Evolutionary conservation across 768 basidiomycete genomes (phyloP).

Genomic region (Serendipita vermifera): DNA sequence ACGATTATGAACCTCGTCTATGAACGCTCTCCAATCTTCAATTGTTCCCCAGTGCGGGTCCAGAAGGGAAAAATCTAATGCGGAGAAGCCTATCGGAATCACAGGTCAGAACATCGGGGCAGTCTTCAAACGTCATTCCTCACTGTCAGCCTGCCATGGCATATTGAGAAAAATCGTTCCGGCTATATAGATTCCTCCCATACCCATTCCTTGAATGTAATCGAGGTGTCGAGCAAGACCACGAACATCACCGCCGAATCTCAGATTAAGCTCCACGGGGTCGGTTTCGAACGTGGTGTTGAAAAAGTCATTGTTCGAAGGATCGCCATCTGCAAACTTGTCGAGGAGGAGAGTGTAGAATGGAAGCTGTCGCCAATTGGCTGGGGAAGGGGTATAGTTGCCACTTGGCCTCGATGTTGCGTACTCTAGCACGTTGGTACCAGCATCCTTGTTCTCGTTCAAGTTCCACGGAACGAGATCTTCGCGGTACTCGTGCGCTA

Average conservation of each 20-base stretch:
- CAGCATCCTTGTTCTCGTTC: slow-evolving; percentile 62
- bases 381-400: slow-evolving; percentile 65
- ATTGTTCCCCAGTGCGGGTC: slow-evolving; percentile 90
- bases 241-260: slow-evolving; percentile 78
- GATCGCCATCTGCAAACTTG: slow-evolving; percentile 91
- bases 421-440: slow-evolving; percentile 50
- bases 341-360: slow-evolving; percentile 75
- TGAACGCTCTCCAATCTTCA: slow-evolving; percentile 59
- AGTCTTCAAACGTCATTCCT: slow-evolving; percentile 24
- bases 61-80: slow-evolving; percentile 76
- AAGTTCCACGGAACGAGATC: slow-evolving; percentile 63
- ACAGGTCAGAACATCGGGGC: slow-evolving; percentile 8
- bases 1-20: slow-evolving; percentile 63
- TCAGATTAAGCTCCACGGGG: slow-evolving; percentile 76
- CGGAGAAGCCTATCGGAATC: slow-evolving; percentile 62
- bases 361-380: slow-evolving; percentile 75
- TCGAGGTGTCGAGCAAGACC: slow-evolving; percentile 65
- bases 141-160: slow-evolving; percentile 95
- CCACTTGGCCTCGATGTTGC: slow-evolving; percentile 42
- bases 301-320: slow-evolving; percentile 84
- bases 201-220: slow-evolving; percentile 83
- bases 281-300: slow-evolving; percentile 68
- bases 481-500: slow-evolving; percentile 54
- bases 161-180: slow-evolving; percentile 90
- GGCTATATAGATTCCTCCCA: slow-evolving; percentile 74